Percentiles rank a stretch among this genome's conserved stretches.
These are phyloP conservation scores for Neonectria punicea DNA, from an alignment of 2,329 filamentous ascomycete species.

Conservation along the genomic window DNA sequence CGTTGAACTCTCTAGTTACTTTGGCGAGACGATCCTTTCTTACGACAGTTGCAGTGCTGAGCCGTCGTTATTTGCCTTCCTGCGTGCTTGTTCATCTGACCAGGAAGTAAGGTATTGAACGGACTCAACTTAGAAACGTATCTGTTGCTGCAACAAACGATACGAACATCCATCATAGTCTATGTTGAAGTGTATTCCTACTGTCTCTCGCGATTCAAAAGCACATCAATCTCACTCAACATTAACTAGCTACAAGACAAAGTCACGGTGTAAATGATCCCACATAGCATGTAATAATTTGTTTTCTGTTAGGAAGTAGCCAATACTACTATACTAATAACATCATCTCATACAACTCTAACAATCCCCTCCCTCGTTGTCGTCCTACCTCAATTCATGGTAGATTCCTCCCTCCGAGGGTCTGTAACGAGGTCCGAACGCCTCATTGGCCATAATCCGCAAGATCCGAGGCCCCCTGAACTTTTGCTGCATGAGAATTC, in stretches of 20 bases:
- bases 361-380: neutral
- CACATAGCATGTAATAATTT: neutral
- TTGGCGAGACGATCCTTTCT: too few relatives aligned
- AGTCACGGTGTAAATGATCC: neutral
- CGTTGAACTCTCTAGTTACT: neutral
- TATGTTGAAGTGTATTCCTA: neutral
- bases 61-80: too few relatives aligned
- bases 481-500: constrained; percentile 20
- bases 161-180: neutral
- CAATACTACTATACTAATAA: constrained; percentile 1
- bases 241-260: neutral
- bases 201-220: neutral
- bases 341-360: constrained; percentile 1
- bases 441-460: neutral
- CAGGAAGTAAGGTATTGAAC: too few relatives aligned
- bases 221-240: neutral
- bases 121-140: too few relatives aligned
- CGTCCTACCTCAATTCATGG: neutral
- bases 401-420: neutral
- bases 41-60: too few relatives aligned
- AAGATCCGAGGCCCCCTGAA: constrained; percentile 3
- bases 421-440: neutral
- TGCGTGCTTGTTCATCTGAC: too few relatives aligned
- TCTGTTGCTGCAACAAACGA: too few relatives aligned
- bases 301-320: neutral